Percentiles rank a stretch among this genome's conserved stretches.
phyloP scores from a whole-genome alignment of 1,284 basidiomycete species.

The Moniliella sp. region DNA sequence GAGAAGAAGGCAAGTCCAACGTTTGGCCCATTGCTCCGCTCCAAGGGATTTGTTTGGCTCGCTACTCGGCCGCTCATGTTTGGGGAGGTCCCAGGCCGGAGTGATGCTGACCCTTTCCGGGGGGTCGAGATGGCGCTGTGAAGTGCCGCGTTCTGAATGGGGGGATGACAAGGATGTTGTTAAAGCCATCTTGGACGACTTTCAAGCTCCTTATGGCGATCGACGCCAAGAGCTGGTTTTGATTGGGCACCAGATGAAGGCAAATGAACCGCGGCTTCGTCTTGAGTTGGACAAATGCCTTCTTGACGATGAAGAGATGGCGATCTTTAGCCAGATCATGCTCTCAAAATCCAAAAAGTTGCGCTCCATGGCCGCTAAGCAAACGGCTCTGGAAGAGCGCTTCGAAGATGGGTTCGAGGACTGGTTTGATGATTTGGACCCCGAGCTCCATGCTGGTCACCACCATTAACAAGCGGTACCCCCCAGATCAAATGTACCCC shows the following conservation, averaged over 20 bases:
- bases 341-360: constrained; percentile 11
- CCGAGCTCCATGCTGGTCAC: too few relatives aligned
- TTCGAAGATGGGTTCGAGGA: constrained; percentile 36
- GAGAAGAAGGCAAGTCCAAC: constrained; percentile 33
- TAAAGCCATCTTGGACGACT: constrained; percentile 36
- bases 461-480: too few relatives aligned
- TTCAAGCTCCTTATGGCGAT: constrained; percentile 38
- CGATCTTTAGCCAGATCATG: constrained; percentile 35
- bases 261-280: too few relatives aligned
- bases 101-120: constrained; percentile 35
- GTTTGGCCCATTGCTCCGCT: constrained; percentile 35
- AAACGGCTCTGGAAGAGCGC: constrained; percentile 26
- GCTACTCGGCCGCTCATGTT: constrained; percentile 23
- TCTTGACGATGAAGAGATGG: constrained; percentile 36
- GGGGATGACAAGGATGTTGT: constrained; percentile 34
- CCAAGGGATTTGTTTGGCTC: constrained; percentile 38
- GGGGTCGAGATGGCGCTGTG: constrained; percentile 36
- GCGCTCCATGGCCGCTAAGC: constrained; percentile 6
- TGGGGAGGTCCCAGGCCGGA: constrained; percentile 39
- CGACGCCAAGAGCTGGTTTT: constrained; percentile 36
- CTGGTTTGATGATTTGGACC: too few relatives aligned
- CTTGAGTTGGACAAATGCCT: constrained; percentile 34
- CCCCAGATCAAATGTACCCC: too few relatives aligned
- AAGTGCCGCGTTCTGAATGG: constrained; percentile 33
- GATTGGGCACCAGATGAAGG: constrained; percentile 33